phyloP scores from a whole-genome alignment of 805 yeast genomes.

The Pichia manshurica region DNA sequence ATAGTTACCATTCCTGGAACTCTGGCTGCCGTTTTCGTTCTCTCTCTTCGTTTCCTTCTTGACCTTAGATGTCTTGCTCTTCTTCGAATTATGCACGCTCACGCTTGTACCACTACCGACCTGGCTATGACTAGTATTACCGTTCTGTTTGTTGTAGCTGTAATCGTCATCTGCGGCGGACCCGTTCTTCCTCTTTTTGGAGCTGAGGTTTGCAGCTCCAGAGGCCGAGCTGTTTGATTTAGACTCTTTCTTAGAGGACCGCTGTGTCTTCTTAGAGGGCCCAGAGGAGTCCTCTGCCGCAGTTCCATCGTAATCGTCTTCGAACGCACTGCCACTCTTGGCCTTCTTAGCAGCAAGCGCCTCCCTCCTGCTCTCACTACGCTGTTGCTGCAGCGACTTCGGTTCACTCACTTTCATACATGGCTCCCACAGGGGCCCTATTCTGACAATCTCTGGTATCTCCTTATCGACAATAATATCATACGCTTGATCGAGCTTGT shows the following conservation, averaged over 20 bases:
- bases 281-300: conserved; percentile 17
- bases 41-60: conserved; percentile 4
- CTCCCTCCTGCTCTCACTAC: conserved; percentile 81
- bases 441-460: conserved; percentile 71
- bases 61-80: conserved; percentile 3
- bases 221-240: neutral
- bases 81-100: neutral
- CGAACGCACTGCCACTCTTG: conserved; percentile 19
- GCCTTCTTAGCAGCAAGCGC: conserved; percentile 88
- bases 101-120: too few relatives aligned
- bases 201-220: neutral
- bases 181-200: neutral
- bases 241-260: neutral
- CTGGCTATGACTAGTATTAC: neutral
- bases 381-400: conserved; percentile 63
- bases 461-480: conserved; percentile 69
- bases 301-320: conserved; percentile 23
- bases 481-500: conserved; percentile 74
- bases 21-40: neutral
- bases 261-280: conserved; percentile 5
- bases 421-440: conserved; percentile 82
- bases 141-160: neutral
- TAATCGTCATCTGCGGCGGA: conserved; percentile 2
- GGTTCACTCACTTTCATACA: conserved; percentile 66
- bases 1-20: neutral